Evolutionary conservation across 2,329 filamentous ascomycete species (phyloP).

Genomic region (Rosellinia necatrix): DNA sequence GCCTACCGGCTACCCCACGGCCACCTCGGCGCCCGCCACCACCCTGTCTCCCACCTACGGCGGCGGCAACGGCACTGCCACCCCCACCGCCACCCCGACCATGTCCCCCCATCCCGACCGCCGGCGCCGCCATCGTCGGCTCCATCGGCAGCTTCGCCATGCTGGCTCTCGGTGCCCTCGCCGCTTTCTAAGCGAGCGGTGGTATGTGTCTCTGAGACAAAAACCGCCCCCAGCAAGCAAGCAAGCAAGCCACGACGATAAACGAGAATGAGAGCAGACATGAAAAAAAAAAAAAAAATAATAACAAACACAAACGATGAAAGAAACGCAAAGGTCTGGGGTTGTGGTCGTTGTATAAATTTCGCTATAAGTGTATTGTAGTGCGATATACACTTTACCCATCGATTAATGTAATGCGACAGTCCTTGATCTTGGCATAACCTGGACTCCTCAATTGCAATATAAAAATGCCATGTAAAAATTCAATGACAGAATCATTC

Average conservation of each 20-base stretch:
- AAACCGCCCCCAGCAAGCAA: no score
- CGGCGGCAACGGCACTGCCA: constrained; percentile 13
- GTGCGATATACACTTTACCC: background rate
- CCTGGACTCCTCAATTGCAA: no score
- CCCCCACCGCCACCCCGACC: constrained; percentile 8
- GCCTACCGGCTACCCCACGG: background rate
- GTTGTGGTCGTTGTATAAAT: background rate
- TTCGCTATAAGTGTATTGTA: background rate
- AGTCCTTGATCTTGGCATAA: background rate
- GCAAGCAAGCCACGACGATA: no score
- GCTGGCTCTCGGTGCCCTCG: constrained; percentile 26
- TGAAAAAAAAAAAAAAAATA: no score
- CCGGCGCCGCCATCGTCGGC: constrained; percentile 23
- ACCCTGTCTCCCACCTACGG: background rate
- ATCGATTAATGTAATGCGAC: constrained; percentile 6
- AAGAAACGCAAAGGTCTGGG: background rate
- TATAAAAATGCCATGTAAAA: no score
- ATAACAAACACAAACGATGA: no score
- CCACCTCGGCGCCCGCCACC: background rate
- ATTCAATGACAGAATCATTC: no score
- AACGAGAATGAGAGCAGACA: no score
- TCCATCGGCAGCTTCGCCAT: constrained; percentile 26
- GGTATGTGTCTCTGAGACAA: no score
- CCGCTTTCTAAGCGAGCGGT: constrained; percentile 14
- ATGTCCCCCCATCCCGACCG: constrained; percentile 20